These are phyloP conservation scores for Conticribra guillardii DNA, from an alignment of 108 stramenopile species.

Conservation along the genomic window DNA sequence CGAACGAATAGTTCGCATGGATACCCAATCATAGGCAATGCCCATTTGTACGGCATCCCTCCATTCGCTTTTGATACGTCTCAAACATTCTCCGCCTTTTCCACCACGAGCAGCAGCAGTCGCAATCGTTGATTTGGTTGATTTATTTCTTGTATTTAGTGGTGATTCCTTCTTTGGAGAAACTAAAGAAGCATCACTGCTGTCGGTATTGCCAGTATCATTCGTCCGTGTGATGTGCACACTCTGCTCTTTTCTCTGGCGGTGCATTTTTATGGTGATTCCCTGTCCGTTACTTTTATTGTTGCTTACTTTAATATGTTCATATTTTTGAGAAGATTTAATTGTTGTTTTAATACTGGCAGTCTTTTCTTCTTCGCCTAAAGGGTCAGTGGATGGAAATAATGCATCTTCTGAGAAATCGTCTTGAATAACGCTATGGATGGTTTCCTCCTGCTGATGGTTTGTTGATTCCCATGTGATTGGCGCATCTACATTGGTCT, in stretches of 20 bases:
- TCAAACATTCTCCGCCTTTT: slow-evolving; percentile 50
- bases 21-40: slow-evolving; percentile 85
- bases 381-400: background rate
- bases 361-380: background rate
- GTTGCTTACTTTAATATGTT: slow-evolving; percentile 5
- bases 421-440: background rate
- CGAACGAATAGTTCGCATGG: slow-evolving; percentile 37
- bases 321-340: slow-evolving; percentile 6
- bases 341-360: background rate
- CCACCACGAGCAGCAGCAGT: slow-evolving; percentile 7
- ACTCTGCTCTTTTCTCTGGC: slow-evolving; percentile 15
- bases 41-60: slow-evolving; percentile 78
- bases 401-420: background rate
- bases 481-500: background rate
- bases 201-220: background rate
- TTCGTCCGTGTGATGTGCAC: slow-evolving; percentile 11
- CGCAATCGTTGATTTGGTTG: background rate
- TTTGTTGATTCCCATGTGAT: slow-evolving; percentile 1
- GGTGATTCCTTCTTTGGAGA: slow-evolving; percentile 4
- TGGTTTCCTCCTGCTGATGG: slow-evolving; percentile 3
- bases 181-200: too few species aligned
- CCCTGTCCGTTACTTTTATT: background rate
- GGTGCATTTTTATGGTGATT: slow-evolving; percentile 3
- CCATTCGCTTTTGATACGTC: slow-evolving; percentile 84
- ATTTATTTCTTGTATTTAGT: background rate